phyloP scores from a whole-genome alignment of 1,284 basidiomycete species.

The Neonothopanus nambi region DNA sequence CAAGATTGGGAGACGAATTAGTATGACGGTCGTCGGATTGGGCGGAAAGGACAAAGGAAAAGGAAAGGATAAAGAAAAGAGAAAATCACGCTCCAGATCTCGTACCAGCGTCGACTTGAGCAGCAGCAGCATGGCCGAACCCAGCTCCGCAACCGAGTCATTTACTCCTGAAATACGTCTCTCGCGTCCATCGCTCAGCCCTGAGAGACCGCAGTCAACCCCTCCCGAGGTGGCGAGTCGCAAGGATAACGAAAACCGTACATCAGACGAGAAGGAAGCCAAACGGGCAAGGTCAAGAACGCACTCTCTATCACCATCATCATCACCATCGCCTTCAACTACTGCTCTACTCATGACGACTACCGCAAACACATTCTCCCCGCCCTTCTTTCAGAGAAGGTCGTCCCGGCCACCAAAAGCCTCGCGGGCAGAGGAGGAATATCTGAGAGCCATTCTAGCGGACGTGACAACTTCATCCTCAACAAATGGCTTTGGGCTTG shows the following conservation, averaged over 20 bases:
- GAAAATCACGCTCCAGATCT: slow-evolving; percentile 5
- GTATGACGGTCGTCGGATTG: slow-evolving; percentile 47
- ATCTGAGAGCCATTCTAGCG: slow-evolving; percentile 64
- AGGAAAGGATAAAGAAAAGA: slow-evolving; percentile 25
- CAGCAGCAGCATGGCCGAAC: neutral
- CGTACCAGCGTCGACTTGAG: slow-evolving; percentile 10
- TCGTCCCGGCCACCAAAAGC: slow-evolving; percentile 54
- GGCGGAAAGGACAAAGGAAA: slow-evolving; percentile 26
- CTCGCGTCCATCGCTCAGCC: slow-evolving; percentile 20
- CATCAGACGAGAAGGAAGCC: neutral
- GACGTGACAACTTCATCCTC: slow-evolving; percentile 44
- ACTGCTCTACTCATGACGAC: neutral
- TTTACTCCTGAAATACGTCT: slow-evolving; percentile 21
- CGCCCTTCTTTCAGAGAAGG: slow-evolving; percentile 30
- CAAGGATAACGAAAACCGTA: neutral
- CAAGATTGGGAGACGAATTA: slow-evolving; percentile 61
- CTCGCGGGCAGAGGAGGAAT: slow-evolving; percentile 55
- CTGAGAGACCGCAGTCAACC: slow-evolving; percentile 7
- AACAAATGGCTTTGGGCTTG: slow-evolving; percentile 37
- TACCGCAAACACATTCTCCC: slow-evolving; percentile 18
- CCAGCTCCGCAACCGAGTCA: neutral
- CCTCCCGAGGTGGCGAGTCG: slow-evolving; percentile 2
- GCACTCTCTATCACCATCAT: slow-evolving; percentile 17
- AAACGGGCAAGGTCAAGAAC: slow-evolving; percentile 10
- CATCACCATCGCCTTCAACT: slow-evolving; percentile 14